These are phyloP conservation scores for Tetradesmus lagerheimii DNA, from an alignment of 139 green algal genomes.

Conservation along the genomic window DNA sequence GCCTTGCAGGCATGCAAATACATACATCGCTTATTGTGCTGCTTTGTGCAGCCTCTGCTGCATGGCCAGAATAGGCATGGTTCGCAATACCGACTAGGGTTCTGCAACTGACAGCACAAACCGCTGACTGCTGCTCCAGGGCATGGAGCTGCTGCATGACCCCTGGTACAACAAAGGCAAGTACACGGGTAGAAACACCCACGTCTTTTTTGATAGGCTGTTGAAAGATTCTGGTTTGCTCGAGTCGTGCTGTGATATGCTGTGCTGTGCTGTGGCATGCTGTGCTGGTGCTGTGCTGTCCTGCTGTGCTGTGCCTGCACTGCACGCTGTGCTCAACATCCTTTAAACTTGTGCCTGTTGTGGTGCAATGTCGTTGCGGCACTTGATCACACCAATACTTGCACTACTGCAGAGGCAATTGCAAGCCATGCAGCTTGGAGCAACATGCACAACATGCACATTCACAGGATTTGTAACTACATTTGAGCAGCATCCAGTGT, in stretches of 20 bases:
- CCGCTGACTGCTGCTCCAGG: conserved; percentile 1
- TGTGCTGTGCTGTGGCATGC: not conserved
- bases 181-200: too few species aligned
- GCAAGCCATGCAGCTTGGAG: not conserved
- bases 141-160: conserved; percentile 78
- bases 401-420: too few species aligned
- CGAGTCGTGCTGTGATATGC: not conserved
- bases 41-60: not conserved
- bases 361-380: not conserved
- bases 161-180: conserved; percentile 79
- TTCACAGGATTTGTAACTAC: too few species aligned
- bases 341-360: not conserved
- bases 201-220: too few species aligned
- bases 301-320: not conserved
- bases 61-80: not conserved
- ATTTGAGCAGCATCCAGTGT: not conserved
- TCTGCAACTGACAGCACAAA: not conserved
- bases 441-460: not conserved
- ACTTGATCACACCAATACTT: too few species aligned
- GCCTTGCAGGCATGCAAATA: not conserved
- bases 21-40: not conserved
- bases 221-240: too few species aligned
- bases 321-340: not conserved
- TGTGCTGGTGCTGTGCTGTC: not conserved
- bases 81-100: not conserved